Base-by-base conservation (phyloP, 2,329 filamentous ascomycete species). In the Domatiomyces globalis region DNA sequence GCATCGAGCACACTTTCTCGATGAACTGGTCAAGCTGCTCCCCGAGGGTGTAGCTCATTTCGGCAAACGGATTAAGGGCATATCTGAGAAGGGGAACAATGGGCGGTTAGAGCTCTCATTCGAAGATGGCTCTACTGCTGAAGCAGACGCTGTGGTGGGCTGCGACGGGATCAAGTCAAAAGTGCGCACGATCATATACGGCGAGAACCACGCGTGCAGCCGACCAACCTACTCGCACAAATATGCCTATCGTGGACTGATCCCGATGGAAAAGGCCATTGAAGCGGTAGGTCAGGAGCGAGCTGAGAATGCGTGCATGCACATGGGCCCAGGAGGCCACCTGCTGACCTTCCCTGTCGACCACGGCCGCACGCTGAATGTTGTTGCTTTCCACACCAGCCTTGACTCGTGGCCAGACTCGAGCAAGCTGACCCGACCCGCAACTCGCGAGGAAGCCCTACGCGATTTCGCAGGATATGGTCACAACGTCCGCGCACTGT, bases 111-210 rank as follows among this genome's bases (percentile, higher is more conserved):
- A 62, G 4, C 58, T 75, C 36, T 60, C 60, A 18, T 76, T 75
- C 49, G 58, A 63, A 15, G 73, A 75, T 54, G 72, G 71, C 0
- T 64, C 63, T 5, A 63, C 62, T 1, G 67, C 66, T 1, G 62
- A 69, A 45, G 67, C 71, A 12, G 68, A 69, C 55, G 63, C 67
- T 5, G 53, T 61, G 4, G 53, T 84, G 51, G 80, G 77, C 4
- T 81, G 78, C 60, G 81, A 84, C 63, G 81, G 81, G 0, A 80
- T 84, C 60, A 79, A 79, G 61, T 79, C 76, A 0, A 67, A 69
- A 2, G 69, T 76, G 2, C 69, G 81, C 6, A 62, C 73, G 27
- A 62, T 77, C 12, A 63, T 84, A 4, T 66, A 82, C 2, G 76
- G 74, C 0, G 61, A 69, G 2, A 63, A 67, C 19, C 63, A 72